These are phyloP conservation scores for Spathaspora hagerdaliae DNA, from an alignment of 805 yeast genomes.

Conservation along the genomic window DNA sequence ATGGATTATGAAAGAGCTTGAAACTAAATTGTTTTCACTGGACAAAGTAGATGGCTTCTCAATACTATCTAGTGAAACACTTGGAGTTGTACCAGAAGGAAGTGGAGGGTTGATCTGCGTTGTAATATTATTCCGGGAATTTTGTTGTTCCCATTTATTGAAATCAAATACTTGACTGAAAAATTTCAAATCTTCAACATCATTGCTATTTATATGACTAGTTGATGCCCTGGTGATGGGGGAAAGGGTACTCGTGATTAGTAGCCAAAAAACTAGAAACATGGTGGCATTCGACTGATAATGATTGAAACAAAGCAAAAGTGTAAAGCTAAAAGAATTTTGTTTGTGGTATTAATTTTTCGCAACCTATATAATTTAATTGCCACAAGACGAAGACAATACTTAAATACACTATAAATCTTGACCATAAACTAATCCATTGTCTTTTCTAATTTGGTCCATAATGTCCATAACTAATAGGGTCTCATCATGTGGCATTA, in stretches of 20 bases:
- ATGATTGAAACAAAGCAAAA: too few relatives aligned
- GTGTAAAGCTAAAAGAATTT: too few relatives aligned
- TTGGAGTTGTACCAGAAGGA: too few relatives aligned
- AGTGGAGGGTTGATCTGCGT: too few relatives aligned
- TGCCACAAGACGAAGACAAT: too few relatives aligned
- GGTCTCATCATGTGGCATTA: conserved; percentile 44
- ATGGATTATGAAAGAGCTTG: not conserved
- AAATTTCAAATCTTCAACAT: conserved; percentile 3
- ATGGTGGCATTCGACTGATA: too few relatives aligned
- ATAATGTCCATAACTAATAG: conserved; percentile 43
- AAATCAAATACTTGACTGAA: conserved; percentile 6
- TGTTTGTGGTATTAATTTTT: too few relatives aligned
- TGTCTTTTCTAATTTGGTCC: conserved; percentile 44
- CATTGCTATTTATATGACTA: not conserved
- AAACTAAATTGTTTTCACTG: not conserved
- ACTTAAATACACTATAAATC: not conserved
- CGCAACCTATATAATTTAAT: too few relatives aligned
- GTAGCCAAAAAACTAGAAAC: too few relatives aligned
- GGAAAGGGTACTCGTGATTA: too few relatives aligned
- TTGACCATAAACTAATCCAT: conserved; percentile 25
- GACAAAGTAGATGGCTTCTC: not conserved
- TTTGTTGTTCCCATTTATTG: conserved; percentile 2
- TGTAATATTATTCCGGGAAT: not conserved
- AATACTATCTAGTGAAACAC: not conserved
- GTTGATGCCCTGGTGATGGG: too few relatives aligned